Base-by-base conservation (phyloP, 164 flowering plant species). In the Dillenia turbinata region DNA sequence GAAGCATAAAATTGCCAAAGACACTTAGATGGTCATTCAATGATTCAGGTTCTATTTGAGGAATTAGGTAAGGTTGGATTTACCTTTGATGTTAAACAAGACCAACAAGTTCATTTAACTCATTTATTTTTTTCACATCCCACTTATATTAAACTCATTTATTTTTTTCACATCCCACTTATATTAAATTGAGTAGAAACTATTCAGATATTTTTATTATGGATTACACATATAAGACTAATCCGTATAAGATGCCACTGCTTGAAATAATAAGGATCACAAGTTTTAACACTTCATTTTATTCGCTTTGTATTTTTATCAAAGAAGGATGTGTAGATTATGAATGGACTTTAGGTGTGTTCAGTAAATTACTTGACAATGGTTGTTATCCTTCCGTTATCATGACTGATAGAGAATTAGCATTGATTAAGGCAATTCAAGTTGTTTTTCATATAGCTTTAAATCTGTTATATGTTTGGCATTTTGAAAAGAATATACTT, bases 121-220 rank as follows among this genome's bases (percentile, higher is more conserved):
- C 71, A 62, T 62, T 49, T 68, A 10, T 62, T 67, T 15, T 67
- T 61, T 61, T 54, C 65, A 13, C 65, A 67, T 24, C 70, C 65
- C 9, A 47, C n/a, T n/a, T n/a, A n/a, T n/a, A n/a, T n/a, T n/a
- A n/a, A n/a, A n/a, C n/a, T n/a, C n/a, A n/a, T n/a, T n/a, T n/a
- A n/a, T n/a, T n/a, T n/a, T n/a, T n/a, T n/a, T n/a, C n/a, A n/a
- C n/a, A n/a, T n/a, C n/a, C n/a, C n/a, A n/a, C n/a, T 45, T 60
- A 54, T 11, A 50, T 61, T 40, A 9, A 33, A 12, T n/a, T 60
- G 60, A 50, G 54, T 33, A 66, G 47, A 45, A 59, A 43, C 15
- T 59, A 12, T 44, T 12, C 69, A 40, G 51, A 48, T 59, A 44
- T 58, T 22, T 66, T 66, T 44, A 47, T 59, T 10, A 59, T 65